Evolutionary conservation across 306 rosid species (phyloP).

Genomic region (Crotalaria pallida): DNA sequence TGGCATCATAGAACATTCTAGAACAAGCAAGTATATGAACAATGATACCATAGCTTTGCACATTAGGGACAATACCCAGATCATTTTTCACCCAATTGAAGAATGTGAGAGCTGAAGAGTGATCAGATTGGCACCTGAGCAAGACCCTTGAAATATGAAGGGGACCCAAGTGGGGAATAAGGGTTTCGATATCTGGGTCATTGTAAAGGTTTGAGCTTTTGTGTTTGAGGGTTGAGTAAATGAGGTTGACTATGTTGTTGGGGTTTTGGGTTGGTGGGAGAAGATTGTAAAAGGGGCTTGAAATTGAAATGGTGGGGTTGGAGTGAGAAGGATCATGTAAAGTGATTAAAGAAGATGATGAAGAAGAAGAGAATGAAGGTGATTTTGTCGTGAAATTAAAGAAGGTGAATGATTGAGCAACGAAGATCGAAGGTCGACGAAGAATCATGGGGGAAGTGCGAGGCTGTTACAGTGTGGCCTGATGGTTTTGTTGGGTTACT

Average conservation of each 20-base stretch:
- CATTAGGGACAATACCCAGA: conserved; percentile 41
- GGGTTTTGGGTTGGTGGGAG: conserved; percentile 80
- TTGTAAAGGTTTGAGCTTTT: conserved; percentile 29
- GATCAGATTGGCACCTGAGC: conserved; percentile 71
- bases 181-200: conserved; percentile 41
- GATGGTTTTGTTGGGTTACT: too few species aligned
- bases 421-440: conserved; percentile 38
- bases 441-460: too few species aligned
- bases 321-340: conserved; percentile 43
- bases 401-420: background rate
- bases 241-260: conserved; percentile 61
- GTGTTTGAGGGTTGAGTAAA: conserved; percentile 50
- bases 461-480: too few species aligned
- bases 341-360: conserved; percentile 37
- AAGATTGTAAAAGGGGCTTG: conserved; percentile 70
- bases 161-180: conserved; percentile 63
- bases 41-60: conserved; percentile 54
- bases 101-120: conserved; percentile 55
- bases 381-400: conserved; percentile 14
- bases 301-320: conserved; percentile 26
- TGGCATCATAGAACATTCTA: conserved; percentile 46
- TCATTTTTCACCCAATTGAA: conserved; percentile 73
- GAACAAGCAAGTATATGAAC: conserved; percentile 68
- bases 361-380: conserved; percentile 26
- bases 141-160: conserved; percentile 68